Evolutionary conservation across 768 basidiomycete genomes (phyloP).

Genomic region (Agaricus sinodeliciosus): DNA sequence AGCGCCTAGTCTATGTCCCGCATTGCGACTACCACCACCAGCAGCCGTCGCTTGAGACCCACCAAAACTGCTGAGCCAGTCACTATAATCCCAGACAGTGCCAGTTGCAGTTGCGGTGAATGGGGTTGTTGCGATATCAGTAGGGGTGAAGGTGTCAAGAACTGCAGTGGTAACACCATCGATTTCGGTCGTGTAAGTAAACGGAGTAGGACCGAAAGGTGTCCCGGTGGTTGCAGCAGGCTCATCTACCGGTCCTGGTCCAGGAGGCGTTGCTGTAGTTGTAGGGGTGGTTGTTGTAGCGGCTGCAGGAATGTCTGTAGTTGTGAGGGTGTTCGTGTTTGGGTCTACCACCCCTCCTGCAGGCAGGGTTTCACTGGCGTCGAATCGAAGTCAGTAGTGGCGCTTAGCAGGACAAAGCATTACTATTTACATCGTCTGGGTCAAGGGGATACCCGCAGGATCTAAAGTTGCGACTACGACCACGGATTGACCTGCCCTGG

Average conservation of each 20-base stretch:
- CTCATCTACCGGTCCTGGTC: slow-evolving; percentile 51
- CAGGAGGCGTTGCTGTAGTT: neutral
- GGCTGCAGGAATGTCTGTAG: neutral
- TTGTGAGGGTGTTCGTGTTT: slow-evolving; percentile 8
- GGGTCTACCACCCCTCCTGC: slow-evolving; percentile 10
- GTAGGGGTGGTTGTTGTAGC: neutral
- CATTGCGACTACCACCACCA: neutral
- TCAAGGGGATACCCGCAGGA: slow-evolving; percentile 31
- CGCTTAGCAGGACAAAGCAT: neutral
- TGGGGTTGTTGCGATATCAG: slow-evolving; percentile 24
- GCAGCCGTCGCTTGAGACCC: slow-evolving; percentile 1
- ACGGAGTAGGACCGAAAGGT: slow-evolving; percentile 44
- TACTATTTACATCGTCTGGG: slow-evolving; percentile 33
- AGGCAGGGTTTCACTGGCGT: slow-evolving; percentile 19
- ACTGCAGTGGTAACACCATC: slow-evolving; percentile 27
- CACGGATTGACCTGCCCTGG: slow-evolving; percentile 42
- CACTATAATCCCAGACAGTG: slow-evolving; percentile 20
- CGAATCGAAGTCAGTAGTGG: no score
- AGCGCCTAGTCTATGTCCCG: neutral
- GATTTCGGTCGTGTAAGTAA: slow-evolving; percentile 42
- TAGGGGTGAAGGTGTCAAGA: slow-evolving; percentile 34
- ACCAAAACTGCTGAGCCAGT: slow-evolving; percentile 8
- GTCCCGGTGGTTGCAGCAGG: slow-evolving; percentile 31
- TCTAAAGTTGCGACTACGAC: slow-evolving; percentile 41
- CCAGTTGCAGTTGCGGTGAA: slow-evolving; percentile 21